Conservation (phyloP, 805 yeast genomes). For the Metschnikowia matae region DNA sequence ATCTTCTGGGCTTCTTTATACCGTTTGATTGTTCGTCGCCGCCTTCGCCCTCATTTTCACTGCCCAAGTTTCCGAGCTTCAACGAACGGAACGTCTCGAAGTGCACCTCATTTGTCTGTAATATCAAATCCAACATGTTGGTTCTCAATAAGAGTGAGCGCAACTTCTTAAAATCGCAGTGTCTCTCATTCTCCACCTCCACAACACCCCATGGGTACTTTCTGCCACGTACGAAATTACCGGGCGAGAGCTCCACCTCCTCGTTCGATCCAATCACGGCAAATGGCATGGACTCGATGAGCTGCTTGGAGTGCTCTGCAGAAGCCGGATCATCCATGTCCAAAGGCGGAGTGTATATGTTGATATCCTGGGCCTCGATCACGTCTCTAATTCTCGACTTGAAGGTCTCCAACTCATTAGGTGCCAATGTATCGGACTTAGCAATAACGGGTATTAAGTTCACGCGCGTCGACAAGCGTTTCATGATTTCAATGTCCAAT, state of each 20-base stretch:
- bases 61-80: constrained; percentile 49
- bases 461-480: constrained; percentile 71
- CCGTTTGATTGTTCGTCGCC: constrained; percentile 23
- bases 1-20: constrained; percentile 50
- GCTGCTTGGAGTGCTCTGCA: constrained; percentile 74
- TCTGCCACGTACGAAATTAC: constrained; percentile 69
- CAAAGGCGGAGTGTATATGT: constrained; percentile 79
- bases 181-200: constrained; percentile 81
- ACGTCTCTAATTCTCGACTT: constrained; percentile 76
- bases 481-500: constrained; percentile 84
- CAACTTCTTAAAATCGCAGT: constrained; percentile 80
- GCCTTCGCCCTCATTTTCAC: constrained; percentile 24
- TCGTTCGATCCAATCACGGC: constrained; percentile 78
- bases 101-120: constrained; percentile 76
- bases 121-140: constrained; percentile 75
- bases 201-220: constrained; percentile 89
- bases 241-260: constrained; percentile 59
- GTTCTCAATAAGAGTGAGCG: constrained; percentile 77
- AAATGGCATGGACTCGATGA: constrained; percentile 83
- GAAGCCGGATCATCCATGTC: constrained; percentile 71
- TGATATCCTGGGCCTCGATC: constrained; percentile 78
- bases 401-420: constrained; percentile 62
- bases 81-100: constrained; percentile 74
- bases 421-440: constrained; percentile 80
- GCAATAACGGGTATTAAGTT: constrained; percentile 88